Base-by-base conservation (phyloP, 345 rosid species). In the Brassica incana region DNA sequence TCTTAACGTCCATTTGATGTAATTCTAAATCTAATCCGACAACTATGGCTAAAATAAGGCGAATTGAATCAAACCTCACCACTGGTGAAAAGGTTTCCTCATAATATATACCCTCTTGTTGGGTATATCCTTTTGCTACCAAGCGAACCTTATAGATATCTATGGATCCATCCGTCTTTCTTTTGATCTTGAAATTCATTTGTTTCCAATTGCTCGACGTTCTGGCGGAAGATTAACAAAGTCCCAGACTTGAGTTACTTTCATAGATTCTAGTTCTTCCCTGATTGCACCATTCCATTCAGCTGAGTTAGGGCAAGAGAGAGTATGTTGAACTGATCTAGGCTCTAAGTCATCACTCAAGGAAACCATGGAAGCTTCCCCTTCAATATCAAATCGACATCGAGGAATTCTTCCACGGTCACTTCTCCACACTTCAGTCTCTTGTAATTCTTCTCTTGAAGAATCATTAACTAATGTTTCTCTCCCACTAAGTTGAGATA, bases 201-300 rank as follows among this genome's bases (percentile, higher is more conserved):
- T 60, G 7, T 60, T 43, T 61, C 18, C 1, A 27, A 27, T 56
- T 7, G 40, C 54, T 40, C 33, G 7, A 50, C 36, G 18, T 7
- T 4, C 15, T 0, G 8, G 12, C 32, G 63, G 43, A 67, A 73
- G 15, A 20, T 62, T n/a, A 48, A 50, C 20, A 48, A 64, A 65
- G 33, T 75, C 38, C 71, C 52, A 74, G 0, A 74, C 63, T 0
- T 74, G 50, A 11, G 16, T 64, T 16, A 50, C 30, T 4, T 7
- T 74, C 72, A 54, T 54, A 4, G 52, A 50, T 9, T 65, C 25
- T 52, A 65, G 64, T 30, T 75, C 11, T 52, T 75, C 65, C 66
- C 5, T n/a, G 5, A 65, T n/a, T 63, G 32, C 32, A 63, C 0
- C 12, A n/a, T 73, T 63, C 61, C 48, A 45, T 65, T 74, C 29